Evolutionary conservation across 2,329 filamentous ascomycete species (phyloP).

Genomic region (Arthrobotrys sinensis): DNA sequence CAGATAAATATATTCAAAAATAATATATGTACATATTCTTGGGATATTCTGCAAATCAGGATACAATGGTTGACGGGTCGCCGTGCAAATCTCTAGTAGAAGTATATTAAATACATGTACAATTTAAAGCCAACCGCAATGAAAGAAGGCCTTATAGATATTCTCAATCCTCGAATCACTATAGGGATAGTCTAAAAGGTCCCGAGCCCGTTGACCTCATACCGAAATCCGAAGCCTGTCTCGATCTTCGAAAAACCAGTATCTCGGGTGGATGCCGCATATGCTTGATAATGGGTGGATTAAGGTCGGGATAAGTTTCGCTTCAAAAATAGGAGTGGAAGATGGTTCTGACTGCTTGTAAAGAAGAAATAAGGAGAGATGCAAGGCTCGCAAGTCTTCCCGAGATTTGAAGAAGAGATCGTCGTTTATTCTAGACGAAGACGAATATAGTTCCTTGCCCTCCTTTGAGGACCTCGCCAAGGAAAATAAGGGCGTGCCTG

Average conservation of each 20-base stretch:
- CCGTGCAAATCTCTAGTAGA: too few relatives aligned
- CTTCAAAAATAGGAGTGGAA: background rate
- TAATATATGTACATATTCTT: too few relatives aligned
- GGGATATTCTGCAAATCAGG: too few relatives aligned
- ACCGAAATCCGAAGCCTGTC: background rate
- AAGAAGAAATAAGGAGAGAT: background rate
- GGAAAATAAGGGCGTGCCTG: background rate
- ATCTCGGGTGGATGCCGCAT: background rate
- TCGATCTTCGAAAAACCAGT: background rate
- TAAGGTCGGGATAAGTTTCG: background rate
- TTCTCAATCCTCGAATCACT: too few relatives aligned
- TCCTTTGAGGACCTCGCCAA: background rate
- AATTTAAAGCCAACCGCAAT: too few relatives aligned
- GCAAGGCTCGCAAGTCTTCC: background rate
- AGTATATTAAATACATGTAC: too few relatives aligned
- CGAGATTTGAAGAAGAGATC: background rate
- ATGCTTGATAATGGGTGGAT: background rate
- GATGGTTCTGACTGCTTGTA: background rate
- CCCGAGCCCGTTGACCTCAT: too few relatives aligned
- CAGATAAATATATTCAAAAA: too few relatives aligned
- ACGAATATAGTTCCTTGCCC: background rate
- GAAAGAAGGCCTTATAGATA: too few relatives aligned
- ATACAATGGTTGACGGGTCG: too few relatives aligned
- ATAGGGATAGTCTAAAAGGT: too few relatives aligned
- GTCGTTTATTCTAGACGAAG: background rate